Conservation (phyloP, 2,329 filamentous ascomycete genomes). For the Paramyrothecium roridum region DNA sequence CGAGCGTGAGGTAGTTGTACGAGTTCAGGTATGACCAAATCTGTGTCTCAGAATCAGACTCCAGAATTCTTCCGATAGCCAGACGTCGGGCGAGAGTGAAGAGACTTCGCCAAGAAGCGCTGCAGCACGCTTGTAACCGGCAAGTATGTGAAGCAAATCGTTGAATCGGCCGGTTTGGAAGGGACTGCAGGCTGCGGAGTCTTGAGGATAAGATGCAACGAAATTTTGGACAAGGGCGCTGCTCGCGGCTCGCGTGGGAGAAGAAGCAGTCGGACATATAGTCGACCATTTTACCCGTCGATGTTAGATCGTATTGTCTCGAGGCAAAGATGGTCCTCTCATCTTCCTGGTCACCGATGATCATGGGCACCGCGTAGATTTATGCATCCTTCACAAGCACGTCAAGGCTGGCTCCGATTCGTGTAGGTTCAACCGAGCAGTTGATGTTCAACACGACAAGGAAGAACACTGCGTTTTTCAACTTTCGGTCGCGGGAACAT, state of each 20-base stretch:
- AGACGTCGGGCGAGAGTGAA: conserved; percentile 6
- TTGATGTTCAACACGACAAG: too few species aligned
- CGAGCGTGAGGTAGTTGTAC: not conserved
- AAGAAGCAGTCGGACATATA: not conserved
- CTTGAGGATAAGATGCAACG: not conserved
- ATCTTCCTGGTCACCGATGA: not conserved
- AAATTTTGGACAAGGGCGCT: not conserved
- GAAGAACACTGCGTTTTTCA: too few species aligned
- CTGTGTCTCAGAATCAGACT: not conserved
- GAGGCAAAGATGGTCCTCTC: not conserved
- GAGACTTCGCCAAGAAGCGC: conserved; percentile 4
- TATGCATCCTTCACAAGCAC: not conserved
- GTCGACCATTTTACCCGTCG: not conserved
- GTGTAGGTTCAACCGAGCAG: too few species aligned
- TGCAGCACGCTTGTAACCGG: not conserved
- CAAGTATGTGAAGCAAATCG: not conserved
- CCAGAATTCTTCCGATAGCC: not conserved
- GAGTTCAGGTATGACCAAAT: conserved; percentile 5
- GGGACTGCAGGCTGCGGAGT: not conserved
- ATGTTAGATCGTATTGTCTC: not conserved
- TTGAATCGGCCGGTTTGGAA: not conserved
- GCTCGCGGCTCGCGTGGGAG: not conserved
- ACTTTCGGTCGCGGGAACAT: too few species aligned
- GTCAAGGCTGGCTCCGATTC: not conserved
- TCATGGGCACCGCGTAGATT: not conserved